Conservation (phyloP, 176 grass and related monocot genomes). For the Triticum aestivum region DNA sequence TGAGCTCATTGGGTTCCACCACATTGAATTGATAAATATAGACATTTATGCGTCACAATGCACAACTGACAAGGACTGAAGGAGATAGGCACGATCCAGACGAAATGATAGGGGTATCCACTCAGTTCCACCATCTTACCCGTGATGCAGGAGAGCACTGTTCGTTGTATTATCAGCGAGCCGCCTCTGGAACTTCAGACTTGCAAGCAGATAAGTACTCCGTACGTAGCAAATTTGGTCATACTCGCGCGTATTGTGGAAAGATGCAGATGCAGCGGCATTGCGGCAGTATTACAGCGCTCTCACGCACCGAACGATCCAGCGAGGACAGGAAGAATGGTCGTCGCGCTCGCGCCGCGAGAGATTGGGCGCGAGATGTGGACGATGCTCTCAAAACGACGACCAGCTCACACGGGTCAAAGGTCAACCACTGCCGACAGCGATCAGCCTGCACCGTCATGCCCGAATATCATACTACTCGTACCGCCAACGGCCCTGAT, state of each 20-base stretch:
- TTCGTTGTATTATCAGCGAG: neutral
- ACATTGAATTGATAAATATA: neutral
- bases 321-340: neutral
- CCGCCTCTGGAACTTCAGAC: neutral
- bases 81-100: neutral
- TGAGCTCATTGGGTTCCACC: neutral
- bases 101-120: neutral
- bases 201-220: neutral
- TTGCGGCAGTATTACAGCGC: neutral
- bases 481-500: neutral
- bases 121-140: neutral
- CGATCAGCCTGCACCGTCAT: neutral
- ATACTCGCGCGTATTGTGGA: neutral
- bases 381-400: neutral
- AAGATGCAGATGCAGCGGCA: neutral
- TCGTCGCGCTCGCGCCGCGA: neutral
- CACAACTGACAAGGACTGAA: neutral
- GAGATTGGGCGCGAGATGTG: neutral
- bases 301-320: neutral
- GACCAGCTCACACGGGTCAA: slow-evolving; percentile 14
- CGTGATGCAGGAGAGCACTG: neutral
- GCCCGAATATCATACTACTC: slow-evolving; percentile 6
- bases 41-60: neutral
- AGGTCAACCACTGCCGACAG: slow-evolving; percentile 35
- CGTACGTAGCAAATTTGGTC: neutral